These are phyloP conservation scores for Claviceps sp. DNA, from an alignment of 2,329 filamentous ascomycete genomes.

Conservation along the genomic window DNA sequence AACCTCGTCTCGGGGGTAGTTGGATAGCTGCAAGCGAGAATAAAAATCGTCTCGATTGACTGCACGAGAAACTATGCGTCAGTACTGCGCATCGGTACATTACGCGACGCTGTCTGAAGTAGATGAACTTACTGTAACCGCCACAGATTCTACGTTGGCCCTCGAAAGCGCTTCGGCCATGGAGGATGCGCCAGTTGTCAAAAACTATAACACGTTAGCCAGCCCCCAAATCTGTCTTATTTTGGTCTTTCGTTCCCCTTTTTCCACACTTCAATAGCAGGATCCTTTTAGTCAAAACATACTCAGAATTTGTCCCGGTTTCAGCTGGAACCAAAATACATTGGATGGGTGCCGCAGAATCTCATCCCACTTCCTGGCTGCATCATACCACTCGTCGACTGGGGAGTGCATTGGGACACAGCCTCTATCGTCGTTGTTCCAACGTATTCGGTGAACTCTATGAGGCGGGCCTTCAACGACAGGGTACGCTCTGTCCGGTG, in stretches of 20 bases:
- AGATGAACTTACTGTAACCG: slow-evolving; percentile 58
- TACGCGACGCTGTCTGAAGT: neutral
- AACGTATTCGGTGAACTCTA: slow-evolving; percentile 51
- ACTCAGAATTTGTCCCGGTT: slow-evolving; percentile 67
- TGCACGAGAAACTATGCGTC: slow-evolving; percentile 17
- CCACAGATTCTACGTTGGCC: slow-evolving; percentile 82
- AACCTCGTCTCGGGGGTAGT: slow-evolving; percentile 37
- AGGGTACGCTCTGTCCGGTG: slow-evolving; percentile 55
- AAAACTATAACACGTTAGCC: slow-evolving; percentile 46
- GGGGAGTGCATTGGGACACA: slow-evolving; percentile 43
- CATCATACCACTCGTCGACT: slow-evolving; percentile 59
- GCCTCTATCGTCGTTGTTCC: slow-evolving; percentile 87
- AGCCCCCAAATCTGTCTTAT: neutral
- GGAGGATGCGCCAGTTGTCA: slow-evolving; percentile 90
- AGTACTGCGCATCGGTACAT: neutral
- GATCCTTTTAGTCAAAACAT: slow-evolving; percentile 17
- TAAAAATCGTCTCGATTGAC: slow-evolving; percentile 72
- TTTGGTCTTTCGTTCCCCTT: too few relatives aligned
- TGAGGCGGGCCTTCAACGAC: slow-evolving; percentile 50
- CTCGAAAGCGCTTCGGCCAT: slow-evolving; percentile 71
- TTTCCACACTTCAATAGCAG: too few relatives aligned
- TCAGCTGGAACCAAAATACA: slow-evolving; percentile 69
- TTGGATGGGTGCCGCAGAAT: slow-evolving; percentile 52
- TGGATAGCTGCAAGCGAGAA: slow-evolving; percentile 62
- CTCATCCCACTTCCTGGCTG: slow-evolving; percentile 59